These are phyloP conservation scores for Hypoxylon sp. DNA, from an alignment of 2,329 filamentous ascomycete species.

Conservation along the genomic window DNA sequence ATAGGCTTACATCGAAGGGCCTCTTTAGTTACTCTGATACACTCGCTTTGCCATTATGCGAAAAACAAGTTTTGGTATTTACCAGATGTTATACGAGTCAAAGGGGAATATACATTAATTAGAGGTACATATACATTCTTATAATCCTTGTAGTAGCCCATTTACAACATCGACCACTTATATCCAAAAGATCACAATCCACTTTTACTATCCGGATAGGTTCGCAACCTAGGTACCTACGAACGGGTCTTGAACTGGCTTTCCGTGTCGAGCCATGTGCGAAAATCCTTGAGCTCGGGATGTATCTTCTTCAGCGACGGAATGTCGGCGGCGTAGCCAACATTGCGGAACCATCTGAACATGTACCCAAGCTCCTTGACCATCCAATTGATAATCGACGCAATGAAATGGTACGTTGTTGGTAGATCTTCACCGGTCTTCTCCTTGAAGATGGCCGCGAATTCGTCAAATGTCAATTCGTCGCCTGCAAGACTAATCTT, in stretches of 20 bases:
- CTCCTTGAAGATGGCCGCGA: conserved; percentile 53
- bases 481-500: conserved; percentile 60
- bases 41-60: neutral
- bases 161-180: neutral
- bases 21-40: neutral
- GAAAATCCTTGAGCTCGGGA: conserved; percentile 50
- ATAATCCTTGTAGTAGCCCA: neutral
- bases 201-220: neutral
- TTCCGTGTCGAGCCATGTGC: conserved; percentile 47
- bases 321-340: conserved; percentile 57
- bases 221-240: neutral
- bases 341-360: conserved; percentile 57
- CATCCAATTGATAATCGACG: conserved; percentile 49
- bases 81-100: neutral
- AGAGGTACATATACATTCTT: neutral
- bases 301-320: conserved; percentile 48
- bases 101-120: neutral
- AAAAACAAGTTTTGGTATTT: neutral
- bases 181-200: neutral
- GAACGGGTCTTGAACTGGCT: conserved; percentile 38
- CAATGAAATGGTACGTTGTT: conserved; percentile 52
- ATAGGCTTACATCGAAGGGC: neutral
- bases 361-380: conserved; percentile 55
- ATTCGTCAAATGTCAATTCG: conserved; percentile 56
- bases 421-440: conserved; percentile 53